These are phyloP conservation scores for Lactifluus echinatus DNA, from an alignment of 768 basidiomycete genomes.

Conservation along the genomic window DNA sequence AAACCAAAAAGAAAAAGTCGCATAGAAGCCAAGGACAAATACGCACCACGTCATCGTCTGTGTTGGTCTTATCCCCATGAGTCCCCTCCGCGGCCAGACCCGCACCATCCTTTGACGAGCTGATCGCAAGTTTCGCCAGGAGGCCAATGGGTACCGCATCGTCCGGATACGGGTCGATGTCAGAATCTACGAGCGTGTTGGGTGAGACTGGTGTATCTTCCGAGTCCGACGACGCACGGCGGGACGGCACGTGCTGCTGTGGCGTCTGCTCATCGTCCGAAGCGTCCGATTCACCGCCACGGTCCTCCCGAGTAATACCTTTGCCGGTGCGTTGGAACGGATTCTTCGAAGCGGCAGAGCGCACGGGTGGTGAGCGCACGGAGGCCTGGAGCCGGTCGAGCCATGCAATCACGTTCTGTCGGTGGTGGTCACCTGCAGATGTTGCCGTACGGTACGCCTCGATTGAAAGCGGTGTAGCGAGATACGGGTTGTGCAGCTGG, in stretches of 20 bases:
- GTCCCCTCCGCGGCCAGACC: conserved; percentile 10
- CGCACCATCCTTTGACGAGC: conserved; percentile 39
- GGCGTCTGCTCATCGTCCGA: conserved; percentile 17
- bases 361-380: conserved; percentile 41
- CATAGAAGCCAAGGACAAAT: no score
- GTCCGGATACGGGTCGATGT: conserved; percentile 36
- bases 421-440: conserved; percentile 63
- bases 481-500: conserved; percentile 73
- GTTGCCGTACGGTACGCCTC: conserved; percentile 73
- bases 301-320: conserved; percentile 22
- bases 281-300: conserved; percentile 26
- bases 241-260: background rate
- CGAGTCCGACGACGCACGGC: conserved; percentile 7
- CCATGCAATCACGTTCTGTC: conserved; percentile 64
- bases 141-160: conserved; percentile 67
- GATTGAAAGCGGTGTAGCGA: conserved; percentile 70
- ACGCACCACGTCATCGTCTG: conserved; percentile 25
- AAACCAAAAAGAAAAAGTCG: no score
- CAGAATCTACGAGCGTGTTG: conserved; percentile 23
- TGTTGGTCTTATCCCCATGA: conserved; percentile 20
- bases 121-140: conserved; percentile 63
- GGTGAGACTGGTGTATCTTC: conserved; percentile 20
- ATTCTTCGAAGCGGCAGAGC: conserved; percentile 30
- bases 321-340: conserved; percentile 36
- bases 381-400: conserved; percentile 60